Percentiles rank a stretch among this genome's conserved stretches.
Evolutionary conservation across 495 filamentous ascomycete genomes (phyloP).

Genomic region (Daldinia bambusicola): DNA sequence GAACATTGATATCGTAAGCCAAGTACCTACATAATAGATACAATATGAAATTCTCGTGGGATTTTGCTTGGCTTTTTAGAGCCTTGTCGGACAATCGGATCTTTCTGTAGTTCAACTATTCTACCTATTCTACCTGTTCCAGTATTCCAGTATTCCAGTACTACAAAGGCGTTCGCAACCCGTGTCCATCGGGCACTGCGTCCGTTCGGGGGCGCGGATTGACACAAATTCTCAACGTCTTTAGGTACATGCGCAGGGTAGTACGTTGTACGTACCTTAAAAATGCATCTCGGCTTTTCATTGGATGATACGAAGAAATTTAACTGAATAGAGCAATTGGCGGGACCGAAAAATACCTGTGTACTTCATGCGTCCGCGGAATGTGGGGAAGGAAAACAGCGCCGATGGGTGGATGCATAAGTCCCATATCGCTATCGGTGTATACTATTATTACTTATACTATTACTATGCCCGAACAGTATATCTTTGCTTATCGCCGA

Average conservation of each 20-base stretch:
- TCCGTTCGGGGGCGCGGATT: not conserved
- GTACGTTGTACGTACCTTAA: not conserved
- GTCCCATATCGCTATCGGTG: too few relatives aligned
- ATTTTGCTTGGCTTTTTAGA: not conserved
- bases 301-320: not conserved
- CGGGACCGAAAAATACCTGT: constrained; percentile 17
- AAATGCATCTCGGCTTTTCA: not conserved
- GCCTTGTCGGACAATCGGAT: not conserved
- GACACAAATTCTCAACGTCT: not conserved
- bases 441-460: too few relatives aligned
- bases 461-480: constrained; percentile 7
- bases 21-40: not conserved
- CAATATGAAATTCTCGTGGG: not conserved
- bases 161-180: not conserved
- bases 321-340: constrained; percentile 36
- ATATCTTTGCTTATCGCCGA: not conserved
- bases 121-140: not conserved
- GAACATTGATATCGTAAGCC: not conserved
- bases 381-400: constrained; percentile 12
- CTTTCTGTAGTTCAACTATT: not conserved
- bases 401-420: constrained; percentile 20
- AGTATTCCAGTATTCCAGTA: not conserved
- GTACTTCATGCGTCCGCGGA: not conserved
- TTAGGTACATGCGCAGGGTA: not conserved
- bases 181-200: constrained; percentile 5